phyloP scores from a whole-genome alignment of 78 protist genomes.

The slime mould (Dictyostelium discoideum) region DNA sequence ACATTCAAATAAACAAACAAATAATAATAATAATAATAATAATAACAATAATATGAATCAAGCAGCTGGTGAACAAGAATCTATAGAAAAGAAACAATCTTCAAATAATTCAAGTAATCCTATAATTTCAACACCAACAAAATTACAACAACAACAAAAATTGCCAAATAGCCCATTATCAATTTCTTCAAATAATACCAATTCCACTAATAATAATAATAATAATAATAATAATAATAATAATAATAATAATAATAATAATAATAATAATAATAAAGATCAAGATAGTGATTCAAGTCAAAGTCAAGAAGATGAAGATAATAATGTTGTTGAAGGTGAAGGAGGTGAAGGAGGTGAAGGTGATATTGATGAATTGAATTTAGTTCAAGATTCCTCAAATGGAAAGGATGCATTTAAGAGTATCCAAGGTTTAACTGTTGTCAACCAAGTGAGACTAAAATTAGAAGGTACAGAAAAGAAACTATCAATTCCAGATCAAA shows the following conservation, averaged over 20 bases:
- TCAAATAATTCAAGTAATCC: neutral
- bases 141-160: neutral
- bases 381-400: neutral
- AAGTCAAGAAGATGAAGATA: constrained; percentile 32
- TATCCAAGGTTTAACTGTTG: constrained; percentile 67
- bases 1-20: constrained; percentile 31
- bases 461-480: constrained; percentile 73
- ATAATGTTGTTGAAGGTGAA: constrained; percentile 8
- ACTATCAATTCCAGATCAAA: constrained; percentile 35
- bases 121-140: neutral
- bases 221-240: neutral
- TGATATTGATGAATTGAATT: neutral
- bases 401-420: constrained; percentile 25
- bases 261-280: neutral
- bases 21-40: neutral
- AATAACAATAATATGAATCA: neutral
- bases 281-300: constrained; percentile 31
- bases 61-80: neutral
- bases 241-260: neutral
- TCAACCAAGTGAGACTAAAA: constrained; percentile 54
- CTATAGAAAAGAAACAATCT: neutral
- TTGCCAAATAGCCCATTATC: neutral
- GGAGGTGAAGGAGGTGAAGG: neutral
- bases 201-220: neutral
- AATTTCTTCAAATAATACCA: neutral